Evolutionary conservation across 257 asterid species (phyloP), one percentile per base, ranked within the genome.

Genomic region (Linderniella brevidens): DNA sequence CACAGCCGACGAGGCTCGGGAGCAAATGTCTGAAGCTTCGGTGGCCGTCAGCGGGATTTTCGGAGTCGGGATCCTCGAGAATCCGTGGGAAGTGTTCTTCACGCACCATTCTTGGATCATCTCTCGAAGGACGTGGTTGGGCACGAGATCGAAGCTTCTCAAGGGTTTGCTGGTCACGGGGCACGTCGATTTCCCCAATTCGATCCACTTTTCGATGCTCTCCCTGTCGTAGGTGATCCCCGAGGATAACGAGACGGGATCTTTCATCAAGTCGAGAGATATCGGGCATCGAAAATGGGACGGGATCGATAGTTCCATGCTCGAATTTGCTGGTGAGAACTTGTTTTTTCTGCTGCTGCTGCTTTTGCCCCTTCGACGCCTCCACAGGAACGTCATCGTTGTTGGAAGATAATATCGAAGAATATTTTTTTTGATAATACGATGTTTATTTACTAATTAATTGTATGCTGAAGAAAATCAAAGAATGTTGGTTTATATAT

Each of bases 71-170:
- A 87, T 76, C 56, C 97, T 63, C 64, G 82, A 92, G 5, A 87
- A 72, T 13, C 95, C 97, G 43, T 49, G 50, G 2, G 92, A 64
- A 49, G 53, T 69, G 17, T 87, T 83, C 19, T 68, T 75, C 0
- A 79, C 97, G 46, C 97, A 82, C 97, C 97, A 87, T 36, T 71
- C 88, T 60, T 87, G 97, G 54, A 82, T 87, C 93, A 80, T 75
- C 58, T 66, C 75, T 44, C 97, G 58, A 4, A 80, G 61, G 38
- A 78, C 54, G 35, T 82, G 94, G 47, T 87, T 87, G 0, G 97
- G 97, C 35, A 80, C 75, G 4, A 43, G 69, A 45, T 79, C 79
- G 13, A 63, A 64, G 41, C 48, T 65, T 36, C 20, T 62, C 64
- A 82, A 47, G 3, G 42, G 36, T 56, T 73, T 79, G 38, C 73